A percentile compares a stretch with the other conserved stretches of the same genome.
Evolutionary conservation across 1,139 yeast species (phyloP).

Genomic region (Magnusiomyces paraingens): DNA sequence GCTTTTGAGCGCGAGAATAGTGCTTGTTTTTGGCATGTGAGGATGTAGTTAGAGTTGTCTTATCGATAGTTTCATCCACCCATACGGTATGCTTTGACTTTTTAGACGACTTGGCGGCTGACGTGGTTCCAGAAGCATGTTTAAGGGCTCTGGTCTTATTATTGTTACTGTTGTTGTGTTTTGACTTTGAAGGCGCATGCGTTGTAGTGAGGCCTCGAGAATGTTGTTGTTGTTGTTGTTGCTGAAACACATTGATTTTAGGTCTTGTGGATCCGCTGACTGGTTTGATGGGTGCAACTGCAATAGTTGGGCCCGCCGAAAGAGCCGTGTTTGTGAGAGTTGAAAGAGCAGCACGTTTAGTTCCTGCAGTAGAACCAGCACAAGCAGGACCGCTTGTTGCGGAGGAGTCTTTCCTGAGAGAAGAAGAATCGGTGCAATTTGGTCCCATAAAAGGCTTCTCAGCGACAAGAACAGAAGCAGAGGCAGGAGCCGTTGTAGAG

Average conservation of each 20-base stretch:
- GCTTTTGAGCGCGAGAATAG: too few relatives aligned
- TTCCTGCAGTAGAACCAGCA: background rate
- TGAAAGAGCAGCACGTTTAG: conserved; percentile 9
- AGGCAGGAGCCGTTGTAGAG: background rate
- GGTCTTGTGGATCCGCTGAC: too few relatives aligned
- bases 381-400: too few relatives aligned
- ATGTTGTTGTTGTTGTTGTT: background rate
- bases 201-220: background rate
- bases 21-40: too few relatives aligned
- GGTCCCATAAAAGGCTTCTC: background rate
- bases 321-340: conserved; percentile 12
- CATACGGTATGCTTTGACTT: too few relatives aligned
- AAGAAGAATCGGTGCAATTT: background rate
- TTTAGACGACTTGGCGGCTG: background rate
- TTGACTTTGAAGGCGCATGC: background rate
- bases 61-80: too few relatives aligned
- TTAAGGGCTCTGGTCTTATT: background rate
- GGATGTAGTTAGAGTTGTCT: too few relatives aligned
- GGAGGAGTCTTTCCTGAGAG: background rate
- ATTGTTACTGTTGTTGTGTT: background rate
- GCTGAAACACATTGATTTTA: background rate
- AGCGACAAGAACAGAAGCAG: background rate
- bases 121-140: background rate
- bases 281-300: background rate
- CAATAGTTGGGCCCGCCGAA: background rate